Base-by-base conservation (phyloP, 345 rosid species). In the Capsella bursapastoris region DNA sequence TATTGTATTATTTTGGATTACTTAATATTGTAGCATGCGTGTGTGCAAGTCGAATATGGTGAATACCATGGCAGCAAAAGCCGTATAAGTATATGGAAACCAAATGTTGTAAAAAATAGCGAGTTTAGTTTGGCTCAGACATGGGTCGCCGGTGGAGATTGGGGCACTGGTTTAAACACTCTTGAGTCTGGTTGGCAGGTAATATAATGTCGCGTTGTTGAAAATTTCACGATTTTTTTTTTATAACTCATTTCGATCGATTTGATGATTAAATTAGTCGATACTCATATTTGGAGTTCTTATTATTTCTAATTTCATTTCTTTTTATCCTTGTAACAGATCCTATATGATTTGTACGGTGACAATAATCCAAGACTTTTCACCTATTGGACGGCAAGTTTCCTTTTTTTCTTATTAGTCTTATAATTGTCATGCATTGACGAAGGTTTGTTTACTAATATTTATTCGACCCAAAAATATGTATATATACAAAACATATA, bases 171-270 rank as follows among this genome's bases (percentile, higher is more conserved):
- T 78, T 82, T 87, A 69, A 87, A 82, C 45, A 81, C 83, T 63
- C 75, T 87, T 55, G 91, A 87, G 57, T 88, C 88, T 73, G 91
- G 91, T 65, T 87, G 89, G 91, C 91, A 87, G 89, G 84, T 81
- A 58, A 22, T 22, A 22, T n/a, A 3, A 13, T 57, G 64, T 9
- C 9, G 27, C 3, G 3, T 48, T 64, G 16, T 64, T 32, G 43
- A 31, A 47, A 64, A 3, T 61, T 52, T 52, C 13, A 43, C 16
- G 7, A 5, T 6, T 22, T 18, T 18, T 59, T 18, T 11, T 22
- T 22, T 22, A 16, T 22, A 22, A 59, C 44, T 38, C 47, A 38
- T 6, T 40, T 6, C 4, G 3, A 22, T 6, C 4, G 3, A 25
- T 12, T 40, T 41, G 50, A 25, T 22, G 8, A 60, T 40, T 10